Base-by-base conservation (phyloP, 495 filamentous ascomycete genomes). In the Podospora pseudocomata region DNA sequence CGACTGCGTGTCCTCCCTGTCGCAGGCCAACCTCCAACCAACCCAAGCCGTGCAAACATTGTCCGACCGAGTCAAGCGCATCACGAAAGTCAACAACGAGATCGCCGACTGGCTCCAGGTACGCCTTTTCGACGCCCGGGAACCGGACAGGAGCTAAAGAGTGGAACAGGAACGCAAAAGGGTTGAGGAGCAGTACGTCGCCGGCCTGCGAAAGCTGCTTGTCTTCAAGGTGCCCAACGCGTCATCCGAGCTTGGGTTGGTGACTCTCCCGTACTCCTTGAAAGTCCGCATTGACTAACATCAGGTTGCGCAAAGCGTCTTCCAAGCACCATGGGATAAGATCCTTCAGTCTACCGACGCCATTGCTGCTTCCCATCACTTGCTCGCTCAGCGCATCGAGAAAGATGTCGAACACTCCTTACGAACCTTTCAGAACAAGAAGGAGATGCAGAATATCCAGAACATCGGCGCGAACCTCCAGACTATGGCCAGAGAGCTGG, bases 41-140 rank as follows among this genome's bases (percentile, higher is more conserved):
- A 83, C 82, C 71, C 92, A 95, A 81, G 94, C 96, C 65, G 92
- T 94, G 34, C 85, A 85, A 66, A 86, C 93, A 34, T 84, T 99
- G 65, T 89, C 90, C 75, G 94, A 98, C 76, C 92, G 96, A 71
- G 86, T 98, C 74, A 91, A 91, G 77, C 85, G 92, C 75, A 94
- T 97, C 74, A 87, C 88, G 67, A 91, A 88, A 76, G 82, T 96
- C 83, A 97, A 99, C 81, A 77, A 83, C 70, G 92, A 97, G 78
- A 92, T 99, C 72, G 94, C 95, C 72, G 94, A 98, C 80, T 99
- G 94, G 91, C 85, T 99, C 64, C 92, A 95, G 89, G 95, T 98
- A 90, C 68, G 60, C 30, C 63, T 59, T 59, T n/a, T 3, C 30
- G 57, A 63, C 27, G 3, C n/a, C 55, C 7, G 20, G 11, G 19